Conservation (phyloP, 2,329 filamentous ascomycete species). For the Cladophialophora immunda region DNA sequence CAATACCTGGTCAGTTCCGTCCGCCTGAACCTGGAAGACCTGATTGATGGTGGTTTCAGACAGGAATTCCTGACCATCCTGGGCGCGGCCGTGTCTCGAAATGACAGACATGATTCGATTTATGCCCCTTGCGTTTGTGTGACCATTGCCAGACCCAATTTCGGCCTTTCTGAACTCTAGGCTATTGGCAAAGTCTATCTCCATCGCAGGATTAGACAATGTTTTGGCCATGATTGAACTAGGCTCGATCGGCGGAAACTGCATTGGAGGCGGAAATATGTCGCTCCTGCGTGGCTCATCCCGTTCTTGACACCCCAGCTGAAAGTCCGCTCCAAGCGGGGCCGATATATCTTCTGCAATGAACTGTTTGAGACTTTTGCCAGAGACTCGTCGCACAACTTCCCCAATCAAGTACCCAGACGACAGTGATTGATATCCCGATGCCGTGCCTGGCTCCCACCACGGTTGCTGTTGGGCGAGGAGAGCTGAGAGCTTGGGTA, state of each 20-base stretch:
- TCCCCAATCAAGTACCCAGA: constrained; percentile 40
- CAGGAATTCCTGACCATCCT: constrained; percentile 22
- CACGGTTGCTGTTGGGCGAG: constrained; percentile 52
- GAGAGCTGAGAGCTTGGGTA: constrained; percentile 42
- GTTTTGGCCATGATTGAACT: constrained; percentile 23
- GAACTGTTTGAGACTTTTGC: constrained; percentile 31
- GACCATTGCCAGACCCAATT: constrained; percentile 55
- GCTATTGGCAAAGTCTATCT: constrained; percentile 19
- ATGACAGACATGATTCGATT: constrained; percentile 39
- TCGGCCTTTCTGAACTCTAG: constrained; percentile 40
- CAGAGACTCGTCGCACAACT: constrained; percentile 32
- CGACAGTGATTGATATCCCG: constrained; percentile 53
- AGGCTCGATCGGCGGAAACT: constrained; percentile 13
- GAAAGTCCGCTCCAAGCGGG: constrained; percentile 38
- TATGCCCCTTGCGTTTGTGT: constrained; percentile 55
- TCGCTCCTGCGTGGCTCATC: constrained; percentile 31
- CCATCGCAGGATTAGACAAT: constrained; percentile 18
- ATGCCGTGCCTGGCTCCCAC: constrained; percentile 55
- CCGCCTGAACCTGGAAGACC: constrained; percentile 55
- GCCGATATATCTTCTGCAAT: constrained; percentile 34
- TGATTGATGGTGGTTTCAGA: constrained; percentile 45
- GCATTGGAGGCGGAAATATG: constrained; percentile 4
- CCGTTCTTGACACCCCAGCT: constrained; percentile 30
- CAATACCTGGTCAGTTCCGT: constrained; percentile 52
- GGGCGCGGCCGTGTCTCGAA: constrained; percentile 23